Conservation (phyloP, 495 filamentous ascomycete genomes). For the Penicillium canariense region DNA sequence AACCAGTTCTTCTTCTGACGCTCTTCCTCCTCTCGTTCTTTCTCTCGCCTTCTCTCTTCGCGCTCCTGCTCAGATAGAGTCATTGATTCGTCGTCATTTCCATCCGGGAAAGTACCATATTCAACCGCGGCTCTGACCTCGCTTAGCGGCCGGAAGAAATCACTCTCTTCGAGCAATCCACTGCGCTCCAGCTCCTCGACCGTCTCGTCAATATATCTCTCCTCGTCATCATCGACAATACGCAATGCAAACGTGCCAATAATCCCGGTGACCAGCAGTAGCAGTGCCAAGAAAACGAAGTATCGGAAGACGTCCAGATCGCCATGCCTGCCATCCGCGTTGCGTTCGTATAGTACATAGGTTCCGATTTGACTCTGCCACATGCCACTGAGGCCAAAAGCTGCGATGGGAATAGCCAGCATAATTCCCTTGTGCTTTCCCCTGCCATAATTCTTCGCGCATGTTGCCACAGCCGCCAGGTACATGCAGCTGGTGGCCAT, state of each 20-base stretch:
- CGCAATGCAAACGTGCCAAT: constrained; percentile 69
- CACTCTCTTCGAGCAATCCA: constrained; percentile 72
- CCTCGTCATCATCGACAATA: constrained; percentile 60
- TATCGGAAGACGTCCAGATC: constrained; percentile 84
- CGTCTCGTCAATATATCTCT: constrained; percentile 79
- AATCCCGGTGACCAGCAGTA: constrained; percentile 66
- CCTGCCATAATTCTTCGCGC: constrained; percentile 93
- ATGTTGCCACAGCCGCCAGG: constrained; percentile 81
- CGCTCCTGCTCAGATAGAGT: constrained; percentile 46
- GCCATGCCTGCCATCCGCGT: constrained; percentile 59
- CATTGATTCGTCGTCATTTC: constrained; percentile 29
- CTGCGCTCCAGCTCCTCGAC: constrained; percentile 82
- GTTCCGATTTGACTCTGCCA: constrained; percentile 90
- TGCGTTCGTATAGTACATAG: constrained; percentile 65
- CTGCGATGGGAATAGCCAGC: constrained; percentile 85
- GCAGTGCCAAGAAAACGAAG: constrained; percentile 74
- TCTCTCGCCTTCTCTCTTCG: constrained; percentile 46
- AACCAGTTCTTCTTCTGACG: constrained; percentile 77
- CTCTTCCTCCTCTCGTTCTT: constrained; percentile 60
- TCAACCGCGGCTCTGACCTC: constrained; percentile 34
- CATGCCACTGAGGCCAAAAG: constrained; percentile 90
- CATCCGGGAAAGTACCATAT: constrained; percentile 54
- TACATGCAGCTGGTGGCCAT: constrained; percentile 86
- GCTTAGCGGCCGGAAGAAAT: constrained; percentile 53
- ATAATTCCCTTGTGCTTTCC: constrained; percentile 86